phyloP scores from a whole-genome alignment of 768 basidiomycete species.

The Cystobasidium tubakii region DNA sequence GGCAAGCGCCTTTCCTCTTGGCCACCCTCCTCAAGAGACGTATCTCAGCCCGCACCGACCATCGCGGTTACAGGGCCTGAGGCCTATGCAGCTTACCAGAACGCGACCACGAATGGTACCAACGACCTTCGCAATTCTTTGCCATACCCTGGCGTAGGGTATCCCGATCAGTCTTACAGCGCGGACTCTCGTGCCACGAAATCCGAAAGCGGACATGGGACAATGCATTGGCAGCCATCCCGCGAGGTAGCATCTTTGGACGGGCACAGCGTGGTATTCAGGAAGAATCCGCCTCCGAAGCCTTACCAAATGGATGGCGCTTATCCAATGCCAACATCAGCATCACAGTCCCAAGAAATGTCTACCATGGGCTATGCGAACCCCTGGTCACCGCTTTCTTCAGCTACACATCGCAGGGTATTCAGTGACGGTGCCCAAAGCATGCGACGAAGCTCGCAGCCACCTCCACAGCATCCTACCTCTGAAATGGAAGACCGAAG shows the following conservation, averaged over 20 bases:
- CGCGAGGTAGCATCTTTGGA: background rate
- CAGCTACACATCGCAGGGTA: background rate
- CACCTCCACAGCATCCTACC: background rate
- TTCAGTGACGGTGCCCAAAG: background rate
- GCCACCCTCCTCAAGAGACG: background rate
- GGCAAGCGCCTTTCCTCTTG: constrained; percentile 5
- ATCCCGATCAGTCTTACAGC: background rate
- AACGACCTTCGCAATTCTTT: background rate
- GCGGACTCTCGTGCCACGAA: background rate
- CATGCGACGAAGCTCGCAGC: background rate
- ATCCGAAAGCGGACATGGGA: background rate
- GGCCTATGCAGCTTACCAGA: background rate
- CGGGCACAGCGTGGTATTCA: background rate
- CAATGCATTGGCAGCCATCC: background rate
- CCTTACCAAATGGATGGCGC: constrained; percentile 2
- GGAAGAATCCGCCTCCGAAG: background rate
- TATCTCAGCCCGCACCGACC: background rate
- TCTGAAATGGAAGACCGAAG: background rate
- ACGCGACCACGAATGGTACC: background rate
- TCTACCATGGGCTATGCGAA: background rate
- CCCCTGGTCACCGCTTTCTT: background rate
- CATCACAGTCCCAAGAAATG: background rate
- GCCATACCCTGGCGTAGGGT: background rate
- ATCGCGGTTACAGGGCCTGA: background rate
- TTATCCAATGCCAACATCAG: background rate